A percentile compares a stretch with the other conserved stretches of the same genome.
Evolutionary conservation across 2,329 filamentous ascomycete species (phyloP).

Genomic region (Stagonosporopsis vannaccii): DNA sequence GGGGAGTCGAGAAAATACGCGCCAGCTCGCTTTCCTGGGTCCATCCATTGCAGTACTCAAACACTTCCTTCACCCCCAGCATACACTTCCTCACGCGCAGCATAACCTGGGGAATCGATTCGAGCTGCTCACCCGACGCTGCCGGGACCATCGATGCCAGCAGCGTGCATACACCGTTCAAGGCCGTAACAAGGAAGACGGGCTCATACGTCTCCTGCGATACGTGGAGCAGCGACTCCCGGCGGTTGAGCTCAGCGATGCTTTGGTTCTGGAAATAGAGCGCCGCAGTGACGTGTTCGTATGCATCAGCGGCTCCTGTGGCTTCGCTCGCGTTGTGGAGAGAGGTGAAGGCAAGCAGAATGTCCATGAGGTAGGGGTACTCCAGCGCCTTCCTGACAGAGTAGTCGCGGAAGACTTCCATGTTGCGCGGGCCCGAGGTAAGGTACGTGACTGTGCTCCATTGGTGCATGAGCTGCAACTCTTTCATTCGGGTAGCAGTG

Average conservation of each 20-base stretch:
- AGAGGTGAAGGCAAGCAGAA: constrained; percentile 16
- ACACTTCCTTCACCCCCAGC: constrained; percentile 1
- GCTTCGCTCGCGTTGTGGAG: constrained; percentile 15
- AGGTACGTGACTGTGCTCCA: constrained; percentile 20
- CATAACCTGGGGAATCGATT: constrained; percentile 1
- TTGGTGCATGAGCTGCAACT: constrained; percentile 23
- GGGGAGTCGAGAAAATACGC: background rate
- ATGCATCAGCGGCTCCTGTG: background rate
- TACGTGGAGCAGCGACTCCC: background rate
- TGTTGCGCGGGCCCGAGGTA: constrained; percentile 6
- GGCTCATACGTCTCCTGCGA: background rate
- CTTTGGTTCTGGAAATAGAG: constrained; percentile 10
- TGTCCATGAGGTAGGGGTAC: constrained; percentile 22
- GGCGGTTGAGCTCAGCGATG: background rate
- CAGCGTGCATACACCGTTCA: background rate
- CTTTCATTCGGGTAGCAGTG: constrained; percentile 9
- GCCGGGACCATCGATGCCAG: background rate
- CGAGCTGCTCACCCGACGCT: background rate
- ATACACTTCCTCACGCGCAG: background rate
- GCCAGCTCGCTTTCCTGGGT: background rate
- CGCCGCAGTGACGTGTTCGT: constrained; percentile 4
- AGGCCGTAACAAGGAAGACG: background rate
- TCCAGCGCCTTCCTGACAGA: constrained; percentile 11
- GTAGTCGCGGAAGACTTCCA: constrained; percentile 17
- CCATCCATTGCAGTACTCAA: background rate